Percentiles rank a stretch among this genome's conserved stretches.
phyloP scores from a whole-genome alignment of 2,329 filamentous ascomycete genomes.

The Stachybotrys chartarum region DNA sequence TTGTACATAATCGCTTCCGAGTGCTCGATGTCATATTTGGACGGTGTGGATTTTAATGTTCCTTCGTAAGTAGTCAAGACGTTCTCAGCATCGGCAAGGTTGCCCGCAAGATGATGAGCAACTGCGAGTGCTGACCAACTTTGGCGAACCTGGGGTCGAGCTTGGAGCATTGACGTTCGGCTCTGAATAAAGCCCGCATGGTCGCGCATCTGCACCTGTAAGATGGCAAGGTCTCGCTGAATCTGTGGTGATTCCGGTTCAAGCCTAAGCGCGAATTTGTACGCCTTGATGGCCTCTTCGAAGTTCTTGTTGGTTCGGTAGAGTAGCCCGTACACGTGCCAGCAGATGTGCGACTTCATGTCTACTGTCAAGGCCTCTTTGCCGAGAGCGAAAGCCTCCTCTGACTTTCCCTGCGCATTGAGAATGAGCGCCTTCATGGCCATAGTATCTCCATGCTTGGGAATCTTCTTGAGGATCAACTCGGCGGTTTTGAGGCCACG shows the following conservation, averaged over 20 bases:
- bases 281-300: slow-evolving; percentile 97
- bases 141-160: slow-evolving; percentile 72
- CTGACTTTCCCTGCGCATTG: slow-evolving; percentile 83
- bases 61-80: slow-evolving; percentile 89
- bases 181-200: slow-evolving; percentile 91
- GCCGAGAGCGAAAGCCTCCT: slow-evolving; percentile 88
- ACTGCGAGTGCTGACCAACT: slow-evolving; percentile 98
- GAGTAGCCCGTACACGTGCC: slow-evolving; percentile 95
- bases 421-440: slow-evolving; percentile 98
- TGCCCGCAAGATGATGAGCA: slow-evolving; percentile 84
- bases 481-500: slow-evolving; percentile 88
- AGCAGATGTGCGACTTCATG: slow-evolving; percentile 99
- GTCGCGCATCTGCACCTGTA: slow-evolving; percentile 96
- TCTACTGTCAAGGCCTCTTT: slow-evolving; percentile 90
- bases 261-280: slow-evolving; percentile 87
- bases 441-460: slow-evolving; percentile 95
- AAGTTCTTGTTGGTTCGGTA: slow-evolving; percentile 96
- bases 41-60: slow-evolving; percentile 74
- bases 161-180: slow-evolving; percentile 78
- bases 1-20: slow-evolving; percentile 94
- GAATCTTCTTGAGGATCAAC: slow-evolving; percentile 89
- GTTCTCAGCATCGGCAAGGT: slow-evolving; percentile 79
- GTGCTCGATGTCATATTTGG: slow-evolving; percentile 78
- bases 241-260: slow-evolving; percentile 95
- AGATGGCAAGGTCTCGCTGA: slow-evolving; percentile 82